Percentiles rank a stretch among this genome's conserved stretches.
These are phyloP conservation scores for Claviceps maximensis DNA, from an alignment of 2,329 filamentous ascomycete species.

Conservation along the genomic window DNA sequence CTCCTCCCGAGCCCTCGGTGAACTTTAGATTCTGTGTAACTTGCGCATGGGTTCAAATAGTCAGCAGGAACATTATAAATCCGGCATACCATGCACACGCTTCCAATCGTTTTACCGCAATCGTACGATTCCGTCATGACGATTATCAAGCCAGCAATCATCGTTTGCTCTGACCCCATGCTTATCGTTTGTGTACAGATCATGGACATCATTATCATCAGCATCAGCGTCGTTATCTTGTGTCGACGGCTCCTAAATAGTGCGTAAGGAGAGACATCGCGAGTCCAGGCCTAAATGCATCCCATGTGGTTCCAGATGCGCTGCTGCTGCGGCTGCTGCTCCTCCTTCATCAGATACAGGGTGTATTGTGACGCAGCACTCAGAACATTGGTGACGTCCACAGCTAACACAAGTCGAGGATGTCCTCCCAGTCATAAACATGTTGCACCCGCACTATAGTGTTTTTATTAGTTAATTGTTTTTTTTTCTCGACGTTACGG, in stretches of 20 bases:
- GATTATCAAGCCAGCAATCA: too few relatives aligned
- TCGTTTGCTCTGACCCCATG: too few relatives aligned
- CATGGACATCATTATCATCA: not conserved
- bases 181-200: not conserved
- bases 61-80: not conserved
- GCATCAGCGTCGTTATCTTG: not conserved
- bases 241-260: not conserved
- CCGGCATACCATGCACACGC: not conserved
- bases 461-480: not conserved
- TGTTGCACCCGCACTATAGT: slow-evolving; percentile 1
- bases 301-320: not conserved
- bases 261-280: not conserved
- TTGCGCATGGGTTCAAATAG: not conserved
- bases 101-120: not conserved
- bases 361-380: not conserved
- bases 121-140: not conserved
- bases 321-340: not conserved
- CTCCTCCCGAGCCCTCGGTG: not conserved
- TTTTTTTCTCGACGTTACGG: too few relatives aligned
- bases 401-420: not conserved
- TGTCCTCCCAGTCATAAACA: not conserved
- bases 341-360: not conserved
- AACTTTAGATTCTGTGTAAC: not conserved
- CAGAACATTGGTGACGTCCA: not conserved
- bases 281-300: not conserved